Evolutionary conservation across 2,329 filamentous ascomycete genomes (phyloP).

Genomic region (Amylocarpus encephaloides): DNA sequence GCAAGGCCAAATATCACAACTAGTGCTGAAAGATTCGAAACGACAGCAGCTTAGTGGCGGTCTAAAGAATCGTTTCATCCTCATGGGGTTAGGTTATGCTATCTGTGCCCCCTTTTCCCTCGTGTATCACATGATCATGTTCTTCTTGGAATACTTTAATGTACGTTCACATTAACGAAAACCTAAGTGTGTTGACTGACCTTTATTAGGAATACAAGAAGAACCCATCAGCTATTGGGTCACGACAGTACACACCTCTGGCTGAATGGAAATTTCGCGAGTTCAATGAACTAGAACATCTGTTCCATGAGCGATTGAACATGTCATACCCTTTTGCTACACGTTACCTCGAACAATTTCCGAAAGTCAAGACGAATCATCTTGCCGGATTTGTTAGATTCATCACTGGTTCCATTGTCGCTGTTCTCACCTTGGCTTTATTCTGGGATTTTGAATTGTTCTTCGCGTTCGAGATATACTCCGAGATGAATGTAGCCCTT

Average conservation of each 20-base stretch:
- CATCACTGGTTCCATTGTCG: conserved; percentile 76
- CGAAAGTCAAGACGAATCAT: conserved; percentile 88
- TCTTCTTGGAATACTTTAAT: conserved; percentile 93
- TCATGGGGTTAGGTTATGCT: conserved; percentile 80
- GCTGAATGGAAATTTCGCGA: conserved; percentile 98
- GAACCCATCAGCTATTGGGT: conserved; percentile 80
- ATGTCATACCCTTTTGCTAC: conserved; percentile 94
- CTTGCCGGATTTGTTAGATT: conserved; percentile 80
- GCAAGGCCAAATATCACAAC: conserved; percentile 75
- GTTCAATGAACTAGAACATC: conserved; percentile 91
- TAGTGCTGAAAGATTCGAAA: conserved; percentile 79
- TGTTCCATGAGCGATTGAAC: conserved; percentile 82
- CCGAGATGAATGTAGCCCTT: conserved; percentile 82
- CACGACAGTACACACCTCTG: conserved; percentile 83
- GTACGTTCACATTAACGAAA: conserved; percentile 40
- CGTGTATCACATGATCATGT: conserved; percentile 78
- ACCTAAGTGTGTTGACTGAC: not conserved
- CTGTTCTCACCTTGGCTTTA: conserved; percentile 76
- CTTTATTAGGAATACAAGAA: conserved; percentile 76
- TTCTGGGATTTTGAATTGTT: conserved; percentile 89
- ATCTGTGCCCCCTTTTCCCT: conserved; percentile 81
- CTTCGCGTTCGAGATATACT: conserved; percentile 84
- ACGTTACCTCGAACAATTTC: conserved; percentile 91
- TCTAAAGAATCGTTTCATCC: conserved; percentile 69
- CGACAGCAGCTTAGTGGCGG: conserved; percentile 72